Conservation (phyloP, 805 yeast species). For the Zygosaccharomyces bailii region DNA sequence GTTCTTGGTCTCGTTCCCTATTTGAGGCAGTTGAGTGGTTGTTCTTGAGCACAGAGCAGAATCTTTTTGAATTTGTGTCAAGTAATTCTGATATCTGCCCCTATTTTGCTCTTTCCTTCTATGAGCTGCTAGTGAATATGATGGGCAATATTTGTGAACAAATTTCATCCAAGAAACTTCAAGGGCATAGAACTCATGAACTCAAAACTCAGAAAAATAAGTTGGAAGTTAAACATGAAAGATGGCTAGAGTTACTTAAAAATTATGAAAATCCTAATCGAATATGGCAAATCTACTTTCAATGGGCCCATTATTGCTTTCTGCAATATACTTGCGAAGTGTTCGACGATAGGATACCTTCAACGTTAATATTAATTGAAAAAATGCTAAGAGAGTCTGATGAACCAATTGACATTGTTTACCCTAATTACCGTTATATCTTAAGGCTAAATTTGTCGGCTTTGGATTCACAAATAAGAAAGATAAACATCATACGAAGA, state of each 20-base stretch:
- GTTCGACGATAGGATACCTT: slow-evolving; percentile 34
- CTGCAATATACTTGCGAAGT: slow-evolving; percentile 41
- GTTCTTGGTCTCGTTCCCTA: slow-evolving; percentile 40
- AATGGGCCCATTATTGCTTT: slow-evolving; percentile 49
- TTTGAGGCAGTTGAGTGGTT: slow-evolving; percentile 35
- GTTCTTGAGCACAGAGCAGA: slow-evolving; percentile 32
- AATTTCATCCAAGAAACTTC: slow-evolving; percentile 29
- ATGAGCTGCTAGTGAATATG: slow-evolving; percentile 46
- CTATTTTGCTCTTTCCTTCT: slow-evolving; percentile 36
- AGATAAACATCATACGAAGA: slow-evolving; percentile 56
- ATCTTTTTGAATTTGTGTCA: slow-evolving; percentile 22
- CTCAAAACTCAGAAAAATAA: slow-evolving; percentile 42
- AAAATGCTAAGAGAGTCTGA: slow-evolving; percentile 14
- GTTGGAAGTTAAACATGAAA: slow-evolving; percentile 42
- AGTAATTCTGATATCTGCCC: slow-evolving; percentile 11
- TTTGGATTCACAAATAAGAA: slow-evolving; percentile 61
- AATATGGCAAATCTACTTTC: slow-evolving; percentile 35
- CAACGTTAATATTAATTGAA: slow-evolving; percentile 27
- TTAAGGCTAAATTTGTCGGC: slow-evolving; percentile 50
- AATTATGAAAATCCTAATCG: slow-evolving; percentile 19
- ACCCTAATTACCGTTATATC: slow-evolving; percentile 58
- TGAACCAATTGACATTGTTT: slow-evolving; percentile 35
- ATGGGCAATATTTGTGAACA: slow-evolving; percentile 37
- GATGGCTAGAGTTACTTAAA: slow-evolving; percentile 47
- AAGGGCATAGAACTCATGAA: slow-evolving; percentile 34